Percentiles rank a stretch among this genome's conserved stretches.
Evolutionary conservation across 108 stramenopile species (phyloP).

Genomic region (Nannochloropsis gaditana): DNA sequence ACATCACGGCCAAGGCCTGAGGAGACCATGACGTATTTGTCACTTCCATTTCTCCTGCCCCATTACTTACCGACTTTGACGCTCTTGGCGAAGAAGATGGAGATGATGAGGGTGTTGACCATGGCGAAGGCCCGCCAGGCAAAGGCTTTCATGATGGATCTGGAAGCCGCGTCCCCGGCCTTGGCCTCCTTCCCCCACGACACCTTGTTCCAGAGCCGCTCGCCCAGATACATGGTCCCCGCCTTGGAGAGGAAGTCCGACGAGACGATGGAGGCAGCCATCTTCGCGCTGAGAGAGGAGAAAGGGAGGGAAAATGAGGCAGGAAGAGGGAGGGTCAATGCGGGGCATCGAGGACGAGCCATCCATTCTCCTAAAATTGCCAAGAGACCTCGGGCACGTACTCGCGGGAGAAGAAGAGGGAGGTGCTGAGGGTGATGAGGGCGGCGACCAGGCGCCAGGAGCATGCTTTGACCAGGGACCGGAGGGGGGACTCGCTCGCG

Average conservation of each 20-base stretch:
- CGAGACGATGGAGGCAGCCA: conserved; percentile 75
- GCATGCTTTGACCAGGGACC: conserved; percentile 73
- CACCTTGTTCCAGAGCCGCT: conserved; percentile 85
- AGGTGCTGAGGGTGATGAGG: conserved; percentile 74
- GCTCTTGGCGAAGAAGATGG: conserved; percentile 58
- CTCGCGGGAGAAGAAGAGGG: conserved; percentile 53
- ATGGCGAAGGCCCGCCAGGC: conserved; percentile 89
- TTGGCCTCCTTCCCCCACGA: conserved; percentile 38
- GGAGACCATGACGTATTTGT: background rate
- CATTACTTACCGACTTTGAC: conserved; percentile 55
- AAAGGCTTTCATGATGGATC: conserved; percentile 79
- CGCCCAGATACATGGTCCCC: conserved; percentile 88
- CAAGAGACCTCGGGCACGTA: background rate
- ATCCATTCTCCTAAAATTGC: too few species aligned
- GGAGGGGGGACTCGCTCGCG: conserved; percentile 37
- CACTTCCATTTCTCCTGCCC: conserved; percentile 49
- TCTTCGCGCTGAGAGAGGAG: conserved; percentile 37
- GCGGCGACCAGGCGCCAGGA: conserved; percentile 84
- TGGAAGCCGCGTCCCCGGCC: conserved; percentile 67
- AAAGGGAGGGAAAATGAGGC: conserved; percentile 31
- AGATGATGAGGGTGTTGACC: conserved; percentile 79
- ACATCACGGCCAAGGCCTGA: too few species aligned
- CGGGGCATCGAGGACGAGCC: too few species aligned
- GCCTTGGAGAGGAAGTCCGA: conserved; percentile 89
- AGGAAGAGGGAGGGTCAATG: background rate